A percentile compares a stretch with the other conserved stretches of the same genome.
Conservation (phyloP, 805 yeast genomes). For the Candida hungchunana region DNA sequence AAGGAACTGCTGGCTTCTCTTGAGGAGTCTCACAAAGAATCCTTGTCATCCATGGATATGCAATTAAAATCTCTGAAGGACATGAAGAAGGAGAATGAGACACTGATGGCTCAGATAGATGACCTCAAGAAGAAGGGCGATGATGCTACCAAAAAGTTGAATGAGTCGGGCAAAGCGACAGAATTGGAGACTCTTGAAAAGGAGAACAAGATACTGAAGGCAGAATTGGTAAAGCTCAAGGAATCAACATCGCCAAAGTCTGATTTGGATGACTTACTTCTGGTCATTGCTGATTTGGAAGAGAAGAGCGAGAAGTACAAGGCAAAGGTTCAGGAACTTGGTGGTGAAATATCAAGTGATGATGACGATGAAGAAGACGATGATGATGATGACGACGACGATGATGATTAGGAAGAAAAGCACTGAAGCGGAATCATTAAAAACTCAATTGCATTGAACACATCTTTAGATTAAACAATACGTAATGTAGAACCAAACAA, state of each 20-base stretch:
- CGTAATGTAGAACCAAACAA: too few relatives aligned
- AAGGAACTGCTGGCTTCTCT: too few relatives aligned
- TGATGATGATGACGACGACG: constrained; percentile 40
- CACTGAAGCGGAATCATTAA: too few relatives aligned
- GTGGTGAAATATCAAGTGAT: constrained; percentile 64
- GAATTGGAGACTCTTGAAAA: neutral
- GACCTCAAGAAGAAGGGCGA: neutral
- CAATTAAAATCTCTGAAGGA: too few relatives aligned
- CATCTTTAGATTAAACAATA: too few relatives aligned
- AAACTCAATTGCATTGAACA: too few relatives aligned
- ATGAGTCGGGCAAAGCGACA: neutral
- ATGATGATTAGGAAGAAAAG: too few relatives aligned
- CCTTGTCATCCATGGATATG: too few relatives aligned
- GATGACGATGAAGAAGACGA: constrained; percentile 67
- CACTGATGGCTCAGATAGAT: neutral
- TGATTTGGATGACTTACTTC: constrained; percentile 70
- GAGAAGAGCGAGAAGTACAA: constrained; percentile 60
- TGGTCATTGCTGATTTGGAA: constrained; percentile 73
- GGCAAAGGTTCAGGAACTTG: constrained; percentile 43
- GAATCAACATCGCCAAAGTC: constrained; percentile 37
- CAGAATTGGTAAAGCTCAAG: constrained; percentile 17
- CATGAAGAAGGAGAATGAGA: neutral
- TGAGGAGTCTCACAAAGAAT: too few relatives aligned
- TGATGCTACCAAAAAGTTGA: neutral
- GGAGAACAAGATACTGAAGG: constrained; percentile 19